Conservation (phyloP, 179 eudicot genomes). For the Beta lomatogona region DNA sequence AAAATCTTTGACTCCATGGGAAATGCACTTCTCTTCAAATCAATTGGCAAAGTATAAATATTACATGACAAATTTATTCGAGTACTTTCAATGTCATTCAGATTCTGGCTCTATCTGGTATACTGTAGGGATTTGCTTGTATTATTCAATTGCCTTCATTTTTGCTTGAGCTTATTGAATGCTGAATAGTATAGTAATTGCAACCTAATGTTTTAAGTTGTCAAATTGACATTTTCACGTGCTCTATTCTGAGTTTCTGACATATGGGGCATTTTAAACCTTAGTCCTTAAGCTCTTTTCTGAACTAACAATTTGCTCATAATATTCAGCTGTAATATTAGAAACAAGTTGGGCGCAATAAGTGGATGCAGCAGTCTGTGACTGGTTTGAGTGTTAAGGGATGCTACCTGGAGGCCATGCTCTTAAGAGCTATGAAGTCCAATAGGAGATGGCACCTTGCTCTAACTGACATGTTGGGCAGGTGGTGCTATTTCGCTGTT, state of each 20-base stretch:
- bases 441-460: neutral
- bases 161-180: neutral
- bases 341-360: neutral
- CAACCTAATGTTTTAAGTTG: neutral
- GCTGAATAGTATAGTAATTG: neutral
- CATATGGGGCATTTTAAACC: conserved; percentile 9
- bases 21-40: too few species aligned
- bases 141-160: too few species aligned
- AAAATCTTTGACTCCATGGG: too few species aligned
- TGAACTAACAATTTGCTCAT: conserved; percentile 5
- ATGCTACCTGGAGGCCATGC: neutral
- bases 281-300: neutral
- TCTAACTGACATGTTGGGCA: neutral
- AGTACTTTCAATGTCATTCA: too few species aligned
- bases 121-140: too few species aligned
- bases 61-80: too few species aligned
- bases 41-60: too few species aligned
- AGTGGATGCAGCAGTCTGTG: neutral
- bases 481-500: neutral
- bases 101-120: too few species aligned
- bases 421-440: neutral
- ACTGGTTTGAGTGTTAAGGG: neutral
- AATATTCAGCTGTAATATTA: neutral
- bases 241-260: neutral
- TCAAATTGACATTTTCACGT: neutral